Base-by-base conservation (phyloP, 192 early-diverging fungal genomes). In the Coemansia guatemalensis region DNA sequence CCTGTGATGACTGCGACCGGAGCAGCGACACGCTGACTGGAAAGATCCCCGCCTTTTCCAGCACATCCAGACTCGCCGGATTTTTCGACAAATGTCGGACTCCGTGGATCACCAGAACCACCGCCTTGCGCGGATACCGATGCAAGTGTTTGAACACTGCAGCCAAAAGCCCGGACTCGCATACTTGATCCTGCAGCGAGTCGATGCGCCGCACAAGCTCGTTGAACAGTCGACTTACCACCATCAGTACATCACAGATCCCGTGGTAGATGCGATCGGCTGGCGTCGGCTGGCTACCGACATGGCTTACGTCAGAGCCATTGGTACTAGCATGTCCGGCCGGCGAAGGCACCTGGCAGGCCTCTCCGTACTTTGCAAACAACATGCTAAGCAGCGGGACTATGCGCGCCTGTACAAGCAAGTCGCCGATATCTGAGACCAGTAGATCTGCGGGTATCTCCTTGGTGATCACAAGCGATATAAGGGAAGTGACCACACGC, bases 1-100 rank as follows among this genome's bases (percentile, higher is more conserved):
- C 73, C 2, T 62, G 62, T 0, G 68, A 54, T 8, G 71, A 69
- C 14, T 58, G 65, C 35, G 78, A 69, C 32, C 54, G 49, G 6
- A 81, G 53, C 41, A 81, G 48, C 48, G 73, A 48, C 20, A 48
- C 73, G 49, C 78, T 75, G 35, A 75, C 73, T 0, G 69, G 22
- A 21, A 81, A 75, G 5, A 81, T 71, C 22, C 78, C 78, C 0
- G 78, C 78, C 26, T 52, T 68, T 27, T 81, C 78, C 67, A 81
- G 58, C 26, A 74, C 67, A 20, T 81, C 78, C 30, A 81, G 64
- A 22, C 78, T 75, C 44, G 65, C 65, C 17, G 78, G 78, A 57
- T 81, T 81, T 60, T 81, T 81, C 11, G 78, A 81, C 69, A 81
- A 51, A 29, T 65, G 67, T 7, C 78, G 72, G 26, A 81, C 78